Conservation (phyloP, 208 protist species). For the Acanthamoeba royreba region DNA sequence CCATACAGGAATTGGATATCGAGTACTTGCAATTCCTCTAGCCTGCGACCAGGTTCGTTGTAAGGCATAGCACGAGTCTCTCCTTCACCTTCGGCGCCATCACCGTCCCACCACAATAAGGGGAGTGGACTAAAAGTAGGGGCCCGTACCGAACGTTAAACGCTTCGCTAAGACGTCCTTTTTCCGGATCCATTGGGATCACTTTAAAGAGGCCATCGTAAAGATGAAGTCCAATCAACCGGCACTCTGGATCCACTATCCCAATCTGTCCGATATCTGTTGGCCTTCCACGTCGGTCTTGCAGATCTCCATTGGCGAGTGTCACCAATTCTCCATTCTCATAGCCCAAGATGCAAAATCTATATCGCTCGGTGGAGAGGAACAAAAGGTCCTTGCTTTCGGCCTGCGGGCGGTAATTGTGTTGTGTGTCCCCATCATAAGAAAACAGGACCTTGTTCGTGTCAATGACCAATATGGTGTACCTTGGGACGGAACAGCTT, state of each 20-base stretch:
- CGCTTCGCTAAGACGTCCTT: constrained; percentile 61
- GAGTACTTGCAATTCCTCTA: constrained; percentile 77
- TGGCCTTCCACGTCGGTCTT: constrained; percentile 59
- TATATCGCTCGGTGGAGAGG: constrained; percentile 74
- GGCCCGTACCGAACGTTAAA: constrained; percentile 72
- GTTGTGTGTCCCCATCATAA: not conserved
- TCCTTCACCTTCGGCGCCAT: too few species aligned
- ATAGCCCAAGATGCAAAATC: constrained; percentile 76
- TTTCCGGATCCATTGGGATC: constrained; percentile 69
- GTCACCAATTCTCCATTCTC: constrained; percentile 71
- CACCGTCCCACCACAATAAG: not conserved
- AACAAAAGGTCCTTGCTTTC: constrained; percentile 68
- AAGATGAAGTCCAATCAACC: constrained; percentile 73
- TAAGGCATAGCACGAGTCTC: not conserved
- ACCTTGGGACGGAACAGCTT: constrained; percentile 46
- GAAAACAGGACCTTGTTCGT: not conserved
- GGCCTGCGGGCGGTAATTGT: not conserved
- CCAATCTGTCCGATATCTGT: constrained; percentile 65
- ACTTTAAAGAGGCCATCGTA: constrained; percentile 82
- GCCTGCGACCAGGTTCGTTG: not conserved
- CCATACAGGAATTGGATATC: constrained; percentile 79
- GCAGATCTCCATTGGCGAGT: constrained; percentile 63
- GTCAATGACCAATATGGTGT: too few species aligned
- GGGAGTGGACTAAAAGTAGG: not conserved
- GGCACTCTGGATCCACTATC: constrained; percentile 72